Evolutionary conservation across 352 stramenopile species (phyloP), one percentile per base, ranked within the genome.

Genomic region (Pythium rishiriense): DNA sequence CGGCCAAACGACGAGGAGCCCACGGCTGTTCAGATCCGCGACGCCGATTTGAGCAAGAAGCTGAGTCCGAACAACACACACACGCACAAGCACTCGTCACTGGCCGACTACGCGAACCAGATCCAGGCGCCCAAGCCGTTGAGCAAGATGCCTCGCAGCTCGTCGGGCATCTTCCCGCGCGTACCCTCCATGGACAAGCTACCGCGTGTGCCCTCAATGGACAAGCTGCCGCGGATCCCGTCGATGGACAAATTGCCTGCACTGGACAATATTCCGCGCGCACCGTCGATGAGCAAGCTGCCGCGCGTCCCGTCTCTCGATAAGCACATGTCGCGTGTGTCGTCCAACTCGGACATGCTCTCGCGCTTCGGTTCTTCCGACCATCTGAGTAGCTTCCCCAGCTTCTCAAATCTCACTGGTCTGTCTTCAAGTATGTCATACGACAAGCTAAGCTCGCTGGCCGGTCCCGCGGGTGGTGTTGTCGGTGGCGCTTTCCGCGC

Each of bases 101-200:
- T 69, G 8, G 60, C 62, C 3, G 52, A 71, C 66, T 58, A 78
- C 66, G 75, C 73, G 9, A 91, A 87, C 57, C 82, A 89, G 48
- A 87, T 88, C 25, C 78, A 88, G 65, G 81, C 84, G 33, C 82
- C 83, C 33, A 93, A 93, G 68, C 78, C 81, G 17, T 62, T 90
- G 52, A 87, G 72, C 73, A 93, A 93, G 70, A 90, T 91, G 76
- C 81, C 81, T 21, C 81, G 84, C 10, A 90, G 76, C 62, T 90
- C 82, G 31, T 92, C 83, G 14, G 83, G 83, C 11, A 92, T 91
- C 33, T 93, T 94, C 56, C 85, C 85, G 19, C 83, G 85, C 41
- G 81, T 90, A 52, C 70, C 83, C 28, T 91, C 80, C 17, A 84
- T 89, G 67, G 84, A 91, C 62, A 90, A 80, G 49, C 67, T 90